Base-by-base conservation (phyloP, 73 alveolate species). In the Paramecium primaurelia region DNA sequence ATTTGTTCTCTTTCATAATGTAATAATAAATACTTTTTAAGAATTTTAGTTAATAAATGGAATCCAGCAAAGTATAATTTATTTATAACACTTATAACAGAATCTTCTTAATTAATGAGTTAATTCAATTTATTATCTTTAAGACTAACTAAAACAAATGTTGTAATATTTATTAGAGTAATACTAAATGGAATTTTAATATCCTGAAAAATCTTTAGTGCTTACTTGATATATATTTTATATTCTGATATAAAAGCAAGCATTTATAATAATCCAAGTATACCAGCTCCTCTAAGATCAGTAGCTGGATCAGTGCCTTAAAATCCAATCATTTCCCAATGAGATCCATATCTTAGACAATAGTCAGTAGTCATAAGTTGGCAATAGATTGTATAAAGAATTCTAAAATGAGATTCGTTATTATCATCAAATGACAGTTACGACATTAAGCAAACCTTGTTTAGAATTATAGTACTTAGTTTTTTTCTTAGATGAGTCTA, bases 221-320 rank as follows among this genome's bases (percentile, higher is more conserved):
- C 37, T 32, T 71, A 47, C 11, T 71, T 22, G 10, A 89, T 32
- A 71, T 71, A 89, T 3, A 71, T 83, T 89, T 89, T 89, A 86
- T 91, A 94, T 14, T 75, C 69, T 54, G 93, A 92, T 11, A 92
- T 58, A 71, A 95, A 95, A 20, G 92, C 95, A 34, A 95, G 88
- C 38, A 96, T 28, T 44, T 96, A 89, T 5, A 92, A 34, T 14
- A 96, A 80, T 11, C 97, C 99, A 16, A 96, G 86, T 54, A 96
- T 83, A 58, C 99, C 99, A 14, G 96, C 97, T 6, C 99, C 99
- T 92, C 99, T 86, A 14, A 96, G 58, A 88, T 96, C 99, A 11
- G 97, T 95, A 20, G 93, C 92, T 40, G 99, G 99, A 77, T 95
- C 97, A 30, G 83, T 95, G 10, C 97, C 96, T 73, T 95, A 93